phyloP scores from a whole-genome alignment of 164 flowering plant species.

The Chimonanthus salicifolius region DNA sequence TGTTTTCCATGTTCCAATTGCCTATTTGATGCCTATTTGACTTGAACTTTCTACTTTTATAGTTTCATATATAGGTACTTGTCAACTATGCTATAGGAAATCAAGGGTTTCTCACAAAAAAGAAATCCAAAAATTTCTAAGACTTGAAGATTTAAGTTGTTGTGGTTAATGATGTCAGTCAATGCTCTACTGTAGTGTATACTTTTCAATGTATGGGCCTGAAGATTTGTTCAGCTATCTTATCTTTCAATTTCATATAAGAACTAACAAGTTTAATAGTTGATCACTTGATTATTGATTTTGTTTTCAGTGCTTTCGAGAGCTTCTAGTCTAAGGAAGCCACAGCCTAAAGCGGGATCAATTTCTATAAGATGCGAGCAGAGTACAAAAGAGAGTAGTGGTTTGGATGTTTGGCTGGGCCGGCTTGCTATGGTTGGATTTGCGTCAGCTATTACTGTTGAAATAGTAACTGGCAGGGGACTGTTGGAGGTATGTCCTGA shows the following conservation, averaged over 20 bases:
- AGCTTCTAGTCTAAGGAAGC: slow-evolving; percentile 26
- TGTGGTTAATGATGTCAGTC: too few relatives aligned
- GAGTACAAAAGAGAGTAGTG: slow-evolving; percentile 37
- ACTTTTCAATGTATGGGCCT: neutral
- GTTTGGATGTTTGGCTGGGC: slow-evolving; percentile 91
- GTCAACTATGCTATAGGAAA: too few relatives aligned
- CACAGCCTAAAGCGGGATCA: slow-evolving; percentile 25
- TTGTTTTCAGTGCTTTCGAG: slow-evolving; percentile 19
- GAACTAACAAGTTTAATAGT: neutral
- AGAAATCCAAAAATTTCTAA: too few relatives aligned
- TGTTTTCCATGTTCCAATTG: too few relatives aligned
- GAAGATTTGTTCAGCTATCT: neutral
- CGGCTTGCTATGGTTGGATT: slow-evolving; percentile 92
- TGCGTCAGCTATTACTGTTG: slow-evolving; percentile 70
- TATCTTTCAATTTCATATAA: neutral
- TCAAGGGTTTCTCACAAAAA: too few relatives aligned
- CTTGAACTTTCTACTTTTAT: too few relatives aligned
- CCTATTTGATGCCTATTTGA: too few relatives aligned
- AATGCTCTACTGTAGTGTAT: neutral
- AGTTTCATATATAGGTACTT: too few relatives aligned
- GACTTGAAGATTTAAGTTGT: too few relatives aligned
- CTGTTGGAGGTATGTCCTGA: slow-evolving; percentile 64
- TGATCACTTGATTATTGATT: neutral
- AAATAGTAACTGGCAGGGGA: slow-evolving; percentile 84
- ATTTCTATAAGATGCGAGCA: slow-evolving; percentile 70